phyloP scores from a whole-genome alignment of 768 basidiomycete genomes.

The Fomitopsis serialis region DNA sequence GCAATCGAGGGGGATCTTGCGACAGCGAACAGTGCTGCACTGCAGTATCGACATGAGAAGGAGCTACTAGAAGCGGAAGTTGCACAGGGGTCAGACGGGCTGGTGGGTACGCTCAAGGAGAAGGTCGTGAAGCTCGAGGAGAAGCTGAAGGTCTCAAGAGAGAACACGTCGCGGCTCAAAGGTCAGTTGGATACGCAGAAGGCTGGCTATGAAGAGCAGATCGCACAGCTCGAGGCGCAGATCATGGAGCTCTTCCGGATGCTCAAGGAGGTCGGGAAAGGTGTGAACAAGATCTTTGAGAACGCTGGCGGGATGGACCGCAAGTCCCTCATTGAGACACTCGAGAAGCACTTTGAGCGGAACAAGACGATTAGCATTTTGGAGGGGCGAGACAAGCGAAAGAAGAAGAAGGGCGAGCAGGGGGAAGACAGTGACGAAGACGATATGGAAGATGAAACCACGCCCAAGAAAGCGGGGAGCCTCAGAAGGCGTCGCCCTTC shows the following conservation, averaged over 20 bases:
- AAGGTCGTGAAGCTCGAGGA: constrained; percentile 69
- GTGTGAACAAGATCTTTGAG: constrained; percentile 68
- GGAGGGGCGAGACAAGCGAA: constrained; percentile 56
- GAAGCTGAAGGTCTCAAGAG: constrained; percentile 71
- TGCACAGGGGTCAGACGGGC: constrained; percentile 72
- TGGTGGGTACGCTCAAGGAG: constrained; percentile 76
- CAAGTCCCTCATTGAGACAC: constrained; percentile 69
- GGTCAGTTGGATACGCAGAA: constrained; percentile 76
- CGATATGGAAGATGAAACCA: constrained; percentile 46
- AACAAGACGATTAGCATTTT: constrained; percentile 80
- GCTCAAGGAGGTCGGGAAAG: constrained; percentile 79
- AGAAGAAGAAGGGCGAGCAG: constrained; percentile 20
- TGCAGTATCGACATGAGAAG: constrained; percentile 74
- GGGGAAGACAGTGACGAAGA: constrained; percentile 31
- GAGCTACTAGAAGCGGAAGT: constrained; percentile 79
- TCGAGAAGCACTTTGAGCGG: constrained; percentile 81
- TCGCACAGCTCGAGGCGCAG: constrained; percentile 84
- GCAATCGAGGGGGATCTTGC: constrained; percentile 71
- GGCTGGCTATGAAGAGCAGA: constrained; percentile 75
- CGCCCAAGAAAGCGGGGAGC: constrained; percentile 53
- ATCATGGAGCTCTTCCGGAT: constrained; percentile 93
- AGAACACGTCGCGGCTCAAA: constrained; percentile 71
- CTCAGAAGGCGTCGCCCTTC: constrained; percentile 29
- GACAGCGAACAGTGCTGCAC: constrained; percentile 56
- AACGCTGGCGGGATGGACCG: constrained; percentile 65